phyloP scores from a whole-genome alignment of 352 stramenopile genomes.

The Pythium rishiriense region DNA sequence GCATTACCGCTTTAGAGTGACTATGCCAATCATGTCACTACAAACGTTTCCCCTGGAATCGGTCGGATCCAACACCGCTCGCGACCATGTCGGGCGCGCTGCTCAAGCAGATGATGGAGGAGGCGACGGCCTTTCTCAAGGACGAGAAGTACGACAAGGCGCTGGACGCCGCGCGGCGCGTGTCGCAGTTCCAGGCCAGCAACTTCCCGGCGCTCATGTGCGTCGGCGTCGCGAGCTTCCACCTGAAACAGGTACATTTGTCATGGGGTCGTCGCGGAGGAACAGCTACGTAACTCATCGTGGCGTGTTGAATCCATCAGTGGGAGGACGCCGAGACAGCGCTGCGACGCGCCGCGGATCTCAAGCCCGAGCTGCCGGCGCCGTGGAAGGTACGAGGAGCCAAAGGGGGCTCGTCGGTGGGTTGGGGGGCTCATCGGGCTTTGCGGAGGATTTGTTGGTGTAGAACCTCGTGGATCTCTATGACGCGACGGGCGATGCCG shows the following conservation, averaged over 20 bases:
- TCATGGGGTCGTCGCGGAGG: no score
- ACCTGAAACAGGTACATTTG: conserved; percentile 58
- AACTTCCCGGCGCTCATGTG: conserved; percentile 87
- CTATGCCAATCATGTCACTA: conserved; percentile 16
- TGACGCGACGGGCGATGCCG: conserved; percentile 43
- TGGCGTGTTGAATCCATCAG: conserved; percentile 28
- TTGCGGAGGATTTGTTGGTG: conserved; percentile 12
- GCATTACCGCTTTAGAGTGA: background rate
- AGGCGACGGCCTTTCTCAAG: conserved; percentile 68
- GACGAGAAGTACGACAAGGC: conserved; percentile 76
- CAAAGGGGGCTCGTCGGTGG: no score
- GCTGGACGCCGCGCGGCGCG: conserved; percentile 57
- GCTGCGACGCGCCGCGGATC: conserved; percentile 56
- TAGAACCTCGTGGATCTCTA: conserved; percentile 81
- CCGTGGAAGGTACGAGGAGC: conserved; percentile 67
- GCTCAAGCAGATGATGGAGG: conserved; percentile 78
- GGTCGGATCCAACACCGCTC: background rate
- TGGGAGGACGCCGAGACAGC: conserved; percentile 73
- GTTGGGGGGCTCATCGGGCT: background rate
- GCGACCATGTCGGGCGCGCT: conserved; percentile 61
- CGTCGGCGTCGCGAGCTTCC: conserved; percentile 73
- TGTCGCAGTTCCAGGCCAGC: conserved; percentile 75
- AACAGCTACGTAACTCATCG: no score
- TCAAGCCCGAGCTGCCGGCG: conserved; percentile 74
- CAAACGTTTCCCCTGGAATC: no score